Conservation (phyloP, 2,329 filamentous ascomycete species). For the Elsinoe batatas region DNA sequence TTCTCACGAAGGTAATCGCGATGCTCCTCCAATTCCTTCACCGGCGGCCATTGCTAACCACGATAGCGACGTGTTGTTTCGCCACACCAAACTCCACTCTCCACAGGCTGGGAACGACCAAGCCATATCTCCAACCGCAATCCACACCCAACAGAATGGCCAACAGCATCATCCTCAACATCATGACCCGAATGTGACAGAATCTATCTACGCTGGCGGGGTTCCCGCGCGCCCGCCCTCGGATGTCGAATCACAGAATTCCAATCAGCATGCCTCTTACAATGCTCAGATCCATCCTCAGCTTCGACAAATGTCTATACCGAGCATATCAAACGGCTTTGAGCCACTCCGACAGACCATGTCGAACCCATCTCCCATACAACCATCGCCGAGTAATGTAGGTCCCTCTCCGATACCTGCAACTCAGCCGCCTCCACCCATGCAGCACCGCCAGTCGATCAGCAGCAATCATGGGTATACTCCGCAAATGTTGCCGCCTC, state of each 20-base stretch:
- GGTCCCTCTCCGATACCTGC: neutral
- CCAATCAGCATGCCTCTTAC: neutral
- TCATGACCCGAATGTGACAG: conserved; percentile 1
- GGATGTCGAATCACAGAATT: conserved; percentile 5
- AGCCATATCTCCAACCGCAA: conserved; percentile 29
- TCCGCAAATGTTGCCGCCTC: conserved; percentile 6
- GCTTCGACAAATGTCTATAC: neutral
- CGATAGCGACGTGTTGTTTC: conserved; percentile 40
- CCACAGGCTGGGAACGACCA: conserved; percentile 21
- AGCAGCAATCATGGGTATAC: conserved; percentile 4
- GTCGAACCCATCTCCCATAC: conserved; percentile 2
- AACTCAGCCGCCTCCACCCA: neutral
- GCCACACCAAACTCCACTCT: conserved; percentile 43
- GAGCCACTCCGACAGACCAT: neutral
- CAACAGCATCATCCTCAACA: conserved; percentile 7
- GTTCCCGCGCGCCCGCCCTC: neutral
- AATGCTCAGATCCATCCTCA: conserved; percentile 10
- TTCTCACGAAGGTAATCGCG: conserved; percentile 43
- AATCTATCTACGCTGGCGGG: neutral
- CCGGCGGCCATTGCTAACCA: conserved; percentile 19
- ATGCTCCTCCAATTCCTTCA: conserved; percentile 12
- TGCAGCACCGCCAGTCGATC: conserved; percentile 10
- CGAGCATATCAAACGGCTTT: neutral
- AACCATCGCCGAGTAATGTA: neutral
- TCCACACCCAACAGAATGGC: conserved; percentile 20